Conservation (phyloP, 441 rosid genomes). For the Corymbia calophylla region DNA sequence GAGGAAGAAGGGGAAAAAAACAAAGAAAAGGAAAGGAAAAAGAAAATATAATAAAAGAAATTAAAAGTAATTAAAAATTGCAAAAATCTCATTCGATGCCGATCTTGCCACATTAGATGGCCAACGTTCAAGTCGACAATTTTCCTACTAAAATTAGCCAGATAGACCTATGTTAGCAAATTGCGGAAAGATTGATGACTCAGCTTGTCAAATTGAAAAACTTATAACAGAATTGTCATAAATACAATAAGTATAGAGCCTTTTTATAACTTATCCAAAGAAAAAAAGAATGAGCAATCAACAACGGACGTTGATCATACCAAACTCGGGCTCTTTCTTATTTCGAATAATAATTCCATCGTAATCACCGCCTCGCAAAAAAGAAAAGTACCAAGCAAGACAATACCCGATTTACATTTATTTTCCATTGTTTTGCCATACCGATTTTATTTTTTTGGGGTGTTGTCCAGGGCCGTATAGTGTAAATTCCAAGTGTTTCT, state of each 20-base stretch:
- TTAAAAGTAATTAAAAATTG: too few relatives aligned
- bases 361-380: accelerated
- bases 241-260: too few relatives aligned
- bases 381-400: accelerated
- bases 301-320: accelerated
- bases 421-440: neutral
- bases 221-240: too few relatives aligned
- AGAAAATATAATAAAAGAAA: too few relatives aligned
- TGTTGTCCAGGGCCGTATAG: too few relatives aligned
- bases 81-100: neutral
- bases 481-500: neutral
- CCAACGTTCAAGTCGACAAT: neutral
- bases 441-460: neutral
- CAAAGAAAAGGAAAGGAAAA: too few relatives aligned
- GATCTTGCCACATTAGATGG: accelerated
- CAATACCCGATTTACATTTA: neutral
- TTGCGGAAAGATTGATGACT: accelerated
- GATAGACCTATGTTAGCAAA: too few relatives aligned
- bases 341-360: accelerated
- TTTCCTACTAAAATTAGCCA: too few relatives aligned
- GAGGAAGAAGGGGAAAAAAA: neutral
- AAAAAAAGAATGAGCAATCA: neutral
- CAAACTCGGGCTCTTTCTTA: neutral
- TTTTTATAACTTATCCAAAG: neutral
- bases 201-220: accelerated